Evolutionary conservation across 768 basidiomycete genomes (phyloP).

Genomic region (Agaricus subrufescens): DNA sequence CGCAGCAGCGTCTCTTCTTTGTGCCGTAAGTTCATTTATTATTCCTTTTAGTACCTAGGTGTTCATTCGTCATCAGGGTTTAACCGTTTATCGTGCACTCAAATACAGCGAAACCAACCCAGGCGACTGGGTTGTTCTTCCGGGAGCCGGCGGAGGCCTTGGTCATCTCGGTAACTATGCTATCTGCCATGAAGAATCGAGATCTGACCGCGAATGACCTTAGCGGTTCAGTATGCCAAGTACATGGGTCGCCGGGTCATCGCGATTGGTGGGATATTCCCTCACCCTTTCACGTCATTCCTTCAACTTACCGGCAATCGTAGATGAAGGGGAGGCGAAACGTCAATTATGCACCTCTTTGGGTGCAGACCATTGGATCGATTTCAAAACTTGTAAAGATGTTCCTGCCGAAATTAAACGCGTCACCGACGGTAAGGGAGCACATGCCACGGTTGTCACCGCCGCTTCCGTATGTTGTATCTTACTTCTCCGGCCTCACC

Average conservation of each 20-base stretch:
- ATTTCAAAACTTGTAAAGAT: slow-evolving; percentile 66
- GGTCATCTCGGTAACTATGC: slow-evolving; percentile 62
- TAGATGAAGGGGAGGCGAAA: slow-evolving; percentile 76
- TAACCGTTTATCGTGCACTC: slow-evolving; percentile 84
- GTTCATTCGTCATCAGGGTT: slow-evolving; percentile 40
- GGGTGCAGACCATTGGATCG: slow-evolving; percentile 76
- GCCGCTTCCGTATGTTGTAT: slow-evolving; percentile 38
- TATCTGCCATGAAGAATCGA: not conserved
- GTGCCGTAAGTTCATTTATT: slow-evolving; percentile 48
- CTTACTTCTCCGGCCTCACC: not conserved
- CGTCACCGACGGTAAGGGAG: slow-evolving; percentile 62
- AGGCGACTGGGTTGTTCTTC: slow-evolving; percentile 74
- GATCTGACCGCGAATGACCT: not conserved
- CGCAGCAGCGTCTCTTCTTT: slow-evolving; percentile 71
- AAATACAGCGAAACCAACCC: slow-evolving; percentile 62
- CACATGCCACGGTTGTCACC: slow-evolving; percentile 66
- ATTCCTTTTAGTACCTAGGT: not conserved
- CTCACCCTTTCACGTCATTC: not conserved
- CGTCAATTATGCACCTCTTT: slow-evolving; percentile 51
- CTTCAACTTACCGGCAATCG: not conserved
- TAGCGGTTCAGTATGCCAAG: slow-evolving; percentile 76
- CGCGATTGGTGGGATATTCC: slow-evolving; percentile 48
- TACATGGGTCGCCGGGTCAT: slow-evolving; percentile 77
- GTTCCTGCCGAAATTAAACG: slow-evolving; percentile 60
- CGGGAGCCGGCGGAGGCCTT: slow-evolving; percentile 78